Percentiles rank a stretch among this genome's conserved stretches.
Conservation (phyloP, 495 filamentous ascomycete species). For the Chaetomium fimeti region DNA sequence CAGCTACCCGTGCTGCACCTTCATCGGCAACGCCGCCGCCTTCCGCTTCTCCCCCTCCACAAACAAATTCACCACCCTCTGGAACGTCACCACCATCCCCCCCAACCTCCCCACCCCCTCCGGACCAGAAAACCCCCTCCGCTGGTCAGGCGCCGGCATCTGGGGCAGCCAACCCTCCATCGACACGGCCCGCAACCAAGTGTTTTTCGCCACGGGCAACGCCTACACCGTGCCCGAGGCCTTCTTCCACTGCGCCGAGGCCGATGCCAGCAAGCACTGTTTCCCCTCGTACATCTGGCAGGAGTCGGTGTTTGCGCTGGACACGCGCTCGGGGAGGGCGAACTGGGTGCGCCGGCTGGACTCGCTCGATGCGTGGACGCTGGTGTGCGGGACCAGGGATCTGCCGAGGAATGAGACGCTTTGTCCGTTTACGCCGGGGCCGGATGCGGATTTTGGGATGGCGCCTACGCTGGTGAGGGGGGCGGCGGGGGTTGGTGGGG, state of each 20-base stretch:
- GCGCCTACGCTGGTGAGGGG: conserved; percentile 39
- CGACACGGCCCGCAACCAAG: conserved; percentile 34
- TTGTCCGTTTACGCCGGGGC: conserved; percentile 39
- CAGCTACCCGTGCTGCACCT: conserved; percentile 40
- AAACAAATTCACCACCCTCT: conserved; percentile 30
- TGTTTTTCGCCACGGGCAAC: conserved; percentile 35
- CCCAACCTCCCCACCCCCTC: conserved; percentile 7
- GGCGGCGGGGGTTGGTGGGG: conserved; percentile 6
- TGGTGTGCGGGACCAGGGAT: conserved; percentile 31
- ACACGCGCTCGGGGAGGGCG: conserved; percentile 32
- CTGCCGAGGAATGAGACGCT: conserved; percentile 20
- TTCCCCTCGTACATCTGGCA: conserved; percentile 33
- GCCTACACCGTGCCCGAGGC: background rate
- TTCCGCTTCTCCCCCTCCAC: conserved; percentile 28
- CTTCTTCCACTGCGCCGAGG: conserved; percentile 11
- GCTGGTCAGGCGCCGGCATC: conserved; percentile 39
- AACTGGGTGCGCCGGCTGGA: conserved; percentile 37
- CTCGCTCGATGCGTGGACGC: conserved; percentile 35
- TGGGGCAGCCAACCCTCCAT: conserved; percentile 47
- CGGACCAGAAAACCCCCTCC: background rate
- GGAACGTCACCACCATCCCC: conserved; percentile 36
- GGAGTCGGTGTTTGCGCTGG: conserved; percentile 38
- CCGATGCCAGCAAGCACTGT: conserved; percentile 34
- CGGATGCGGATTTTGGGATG: conserved; percentile 47
- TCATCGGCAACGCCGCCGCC: conserved; percentile 37